These are phyloP conservation scores for Discostella stelligeroides DNA, from an alignment of 108 stramenopile species.

Conservation along the genomic window DNA sequence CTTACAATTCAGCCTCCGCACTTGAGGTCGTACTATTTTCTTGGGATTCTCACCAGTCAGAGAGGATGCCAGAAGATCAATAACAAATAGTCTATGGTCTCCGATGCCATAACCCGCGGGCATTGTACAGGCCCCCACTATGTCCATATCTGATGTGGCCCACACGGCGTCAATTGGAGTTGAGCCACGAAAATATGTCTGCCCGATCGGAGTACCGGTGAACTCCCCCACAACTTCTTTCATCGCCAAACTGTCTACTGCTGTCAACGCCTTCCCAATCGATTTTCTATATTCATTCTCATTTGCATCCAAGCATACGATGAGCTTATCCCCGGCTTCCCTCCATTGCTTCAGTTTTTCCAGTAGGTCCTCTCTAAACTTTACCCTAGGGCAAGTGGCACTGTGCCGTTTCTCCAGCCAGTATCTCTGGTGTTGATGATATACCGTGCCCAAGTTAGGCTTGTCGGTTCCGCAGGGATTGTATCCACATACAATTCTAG, in stretches of 20 bases:
- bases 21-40: too few relatives aligned
- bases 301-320: too few relatives aligned
- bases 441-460: too few relatives aligned
- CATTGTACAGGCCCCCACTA: not conserved
- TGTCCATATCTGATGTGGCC: constrained; percentile 1
- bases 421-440: constrained; percentile 7
- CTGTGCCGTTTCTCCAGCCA: not conserved
- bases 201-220: constrained; percentile 11
- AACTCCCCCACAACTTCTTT: not conserved
- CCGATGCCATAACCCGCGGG: too few relatives aligned
- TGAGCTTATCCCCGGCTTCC: too few relatives aligned
- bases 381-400: not conserved
- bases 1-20: too few relatives aligned
- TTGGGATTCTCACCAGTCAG: too few relatives aligned
- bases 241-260: not conserved
- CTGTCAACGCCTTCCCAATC: constrained; percentile 2
- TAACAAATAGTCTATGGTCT: too few relatives aligned
- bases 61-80: too few relatives aligned
- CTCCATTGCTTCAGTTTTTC: not conserved
- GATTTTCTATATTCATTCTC: constrained; percentile 7
- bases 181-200: constrained; percentile 16
- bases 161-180: constrained; percentile 14
- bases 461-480: not conserved
- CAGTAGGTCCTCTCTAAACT: too few relatives aligned
- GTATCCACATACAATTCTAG: constrained; percentile 9